These are phyloP conservation scores for Cyclocybe aegerita DNA, from an alignment of 768 basidiomycete genomes.

Conservation along the genomic window DNA sequence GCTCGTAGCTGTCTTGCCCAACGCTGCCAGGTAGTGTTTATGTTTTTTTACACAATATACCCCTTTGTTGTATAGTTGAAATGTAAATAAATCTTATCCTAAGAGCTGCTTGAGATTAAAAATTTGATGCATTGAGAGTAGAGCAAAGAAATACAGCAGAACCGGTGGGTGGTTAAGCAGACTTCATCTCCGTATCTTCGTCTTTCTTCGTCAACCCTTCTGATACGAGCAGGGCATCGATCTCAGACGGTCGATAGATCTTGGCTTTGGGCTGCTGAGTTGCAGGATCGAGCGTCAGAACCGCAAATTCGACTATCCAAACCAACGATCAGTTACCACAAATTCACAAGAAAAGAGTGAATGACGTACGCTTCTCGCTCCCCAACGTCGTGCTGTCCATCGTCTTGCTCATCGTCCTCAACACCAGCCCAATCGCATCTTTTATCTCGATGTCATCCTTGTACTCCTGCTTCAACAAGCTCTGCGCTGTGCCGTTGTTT, in stretches of 20 bases:
- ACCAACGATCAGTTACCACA: conserved; percentile 1
- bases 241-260: conserved; percentile 88
- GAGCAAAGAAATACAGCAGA: conserved; percentile 26
- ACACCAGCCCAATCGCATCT: conserved; percentile 88
- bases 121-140: conserved; percentile 2
- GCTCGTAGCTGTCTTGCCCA: conserved; percentile 15
- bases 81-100: too few relatives aligned
- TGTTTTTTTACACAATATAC: too few relatives aligned
- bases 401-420: conserved; percentile 98
- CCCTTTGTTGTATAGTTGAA: too few relatives aligned
- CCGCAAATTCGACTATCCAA: conserved; percentile 88
- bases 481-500: conserved; percentile 95
- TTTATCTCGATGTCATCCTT: conserved; percentile 92
- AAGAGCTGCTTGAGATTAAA: too few relatives aligned
- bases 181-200: conserved; percentile 79
- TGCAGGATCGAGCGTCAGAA: conserved; percentile 78
- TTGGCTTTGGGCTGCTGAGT: conserved; percentile 83
- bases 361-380: conserved; percentile 86
- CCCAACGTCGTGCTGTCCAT: conserved; percentile 98
- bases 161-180: conserved; percentile 28
- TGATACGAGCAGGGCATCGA: conserved; percentile 76
- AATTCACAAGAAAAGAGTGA: conserved; percentile 2
- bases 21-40: too few relatives aligned
- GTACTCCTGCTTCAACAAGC: conserved; percentile 96
- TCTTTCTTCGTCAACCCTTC: conserved; percentile 88